phyloP scores from a whole-genome alignment of 139 green algal species.

The Tetraselmis chui region DNA sequence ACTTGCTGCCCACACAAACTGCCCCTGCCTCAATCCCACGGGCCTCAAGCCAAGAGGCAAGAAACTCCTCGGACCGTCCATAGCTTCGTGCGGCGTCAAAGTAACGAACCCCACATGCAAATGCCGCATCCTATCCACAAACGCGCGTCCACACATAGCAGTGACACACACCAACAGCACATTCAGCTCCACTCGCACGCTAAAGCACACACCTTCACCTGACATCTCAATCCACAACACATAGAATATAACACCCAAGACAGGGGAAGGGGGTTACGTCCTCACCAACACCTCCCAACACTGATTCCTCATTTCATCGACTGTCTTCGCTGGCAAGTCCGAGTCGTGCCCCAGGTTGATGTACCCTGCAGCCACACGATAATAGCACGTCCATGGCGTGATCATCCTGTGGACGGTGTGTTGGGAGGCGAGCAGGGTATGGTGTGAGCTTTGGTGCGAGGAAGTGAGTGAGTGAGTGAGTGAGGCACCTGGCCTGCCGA shows the following conservation, averaged over 20 bases:
- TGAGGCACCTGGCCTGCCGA: slow-evolving; percentile 32
- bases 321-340: slow-evolving; percentile 26
- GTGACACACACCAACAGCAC: not conserved
- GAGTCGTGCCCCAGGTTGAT: slow-evolving; percentile 47
- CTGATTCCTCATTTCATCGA: slow-evolving; percentile 40
- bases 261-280: slow-evolving; percentile 24
- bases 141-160: not conserved
- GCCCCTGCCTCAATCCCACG: slow-evolving; percentile 9
- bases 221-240: too few species aligned
- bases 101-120: slow-evolving; percentile 11
- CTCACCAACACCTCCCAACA: slow-evolving; percentile 30
- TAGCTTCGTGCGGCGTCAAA: slow-evolving; percentile 42
- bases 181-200: not conserved
- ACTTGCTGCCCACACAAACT: slow-evolving; percentile 34
- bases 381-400: not conserved
- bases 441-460: too few species aligned
- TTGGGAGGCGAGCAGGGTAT: too few species aligned
- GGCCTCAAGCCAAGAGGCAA: slow-evolving; percentile 34
- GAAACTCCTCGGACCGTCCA: slow-evolving; percentile 43
- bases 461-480: too few species aligned
- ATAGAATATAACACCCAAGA: slow-evolving; percentile 22
- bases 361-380: slow-evolving; percentile 24
- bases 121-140: not conserved
- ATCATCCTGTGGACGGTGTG: not conserved
- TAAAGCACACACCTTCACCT: not conserved